phyloP scores from a whole-genome alignment of 495 filamentous ascomycete species.

The Penicillium cinerascens region DNA sequence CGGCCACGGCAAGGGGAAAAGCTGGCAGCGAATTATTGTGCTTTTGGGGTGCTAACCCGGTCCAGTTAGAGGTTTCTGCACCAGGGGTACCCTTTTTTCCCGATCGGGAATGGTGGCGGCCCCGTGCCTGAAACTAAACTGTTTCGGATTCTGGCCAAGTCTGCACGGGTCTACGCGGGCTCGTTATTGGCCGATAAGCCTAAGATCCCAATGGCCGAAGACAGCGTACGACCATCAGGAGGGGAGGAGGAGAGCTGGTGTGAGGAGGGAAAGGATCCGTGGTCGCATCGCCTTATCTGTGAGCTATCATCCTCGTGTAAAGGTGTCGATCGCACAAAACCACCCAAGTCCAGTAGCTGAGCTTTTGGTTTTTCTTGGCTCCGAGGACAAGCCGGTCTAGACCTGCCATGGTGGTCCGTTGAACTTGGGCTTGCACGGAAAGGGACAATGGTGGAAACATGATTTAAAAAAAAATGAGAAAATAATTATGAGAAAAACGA shows the following conservation, averaged over 20 bases:
- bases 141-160: neutral
- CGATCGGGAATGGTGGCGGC: constrained; percentile 3
- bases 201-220: constrained; percentile 1
- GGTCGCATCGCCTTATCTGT: neutral
- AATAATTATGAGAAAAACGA: neutral
- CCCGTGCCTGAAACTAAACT: constrained; percentile 17
- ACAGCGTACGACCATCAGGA: neutral
- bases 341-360: neutral
- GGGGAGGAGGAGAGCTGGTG: neutral
- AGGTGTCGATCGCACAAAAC: neutral
- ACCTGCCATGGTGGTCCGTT: neutral
- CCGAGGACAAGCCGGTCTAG: constrained; percentile 1
- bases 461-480: neutral
- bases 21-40: constrained; percentile 13
- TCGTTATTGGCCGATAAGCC: constrained; percentile 8
- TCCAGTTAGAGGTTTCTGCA: neutral
- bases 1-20: constrained; percentile 16
- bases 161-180: neutral
- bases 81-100: constrained; percentile 1
- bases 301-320: neutral
- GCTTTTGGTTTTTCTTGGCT: neutral
- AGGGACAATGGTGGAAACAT: neutral
- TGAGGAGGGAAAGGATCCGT: too few species aligned
- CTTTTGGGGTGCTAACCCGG: constrained; percentile 3
- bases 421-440: neutral